These are phyloP conservation scores for Gentiana macrophylla DNA, from an alignment of 257 asterid species.

Conservation along the genomic window DNA sequence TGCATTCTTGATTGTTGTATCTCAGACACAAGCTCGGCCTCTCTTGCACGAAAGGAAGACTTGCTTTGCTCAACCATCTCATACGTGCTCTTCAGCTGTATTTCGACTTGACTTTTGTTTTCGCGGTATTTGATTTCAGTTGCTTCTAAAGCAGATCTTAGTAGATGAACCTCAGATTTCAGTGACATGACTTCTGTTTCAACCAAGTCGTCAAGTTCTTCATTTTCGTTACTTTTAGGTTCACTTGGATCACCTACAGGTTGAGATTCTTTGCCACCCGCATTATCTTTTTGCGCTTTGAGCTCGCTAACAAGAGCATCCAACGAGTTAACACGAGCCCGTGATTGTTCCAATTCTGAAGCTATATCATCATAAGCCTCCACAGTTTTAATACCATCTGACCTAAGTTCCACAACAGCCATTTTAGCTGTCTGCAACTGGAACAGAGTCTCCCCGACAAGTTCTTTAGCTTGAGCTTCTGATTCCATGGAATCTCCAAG, in stretches of 20 bases:
- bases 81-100: constrained; percentile 32
- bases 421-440: constrained; percentile 64
- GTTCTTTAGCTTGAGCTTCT: constrained; percentile 44
- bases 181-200: constrained; percentile 33
- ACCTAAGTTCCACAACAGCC: constrained; percentile 43
- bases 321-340: constrained; percentile 42
- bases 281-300: constrained; percentile 22
- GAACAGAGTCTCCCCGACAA: constrained; percentile 47
- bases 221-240: not conserved
- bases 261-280: constrained; percentile 8
- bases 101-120: constrained; percentile 36
- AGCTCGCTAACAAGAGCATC: constrained; percentile 58
- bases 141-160: constrained; percentile 55
- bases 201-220: constrained; percentile 7
- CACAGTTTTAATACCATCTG: constrained; percentile 41
- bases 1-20: constrained; percentile 30
- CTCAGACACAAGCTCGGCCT: constrained; percentile 40
- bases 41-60: constrained; percentile 33
- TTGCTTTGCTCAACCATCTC: constrained; percentile 51
- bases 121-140: constrained; percentile 48
- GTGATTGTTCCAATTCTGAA: constrained; percentile 56
- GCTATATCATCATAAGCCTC: constrained; percentile 38
- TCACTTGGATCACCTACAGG: constrained; percentile 2
- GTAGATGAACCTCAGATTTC: constrained; percentile 42
- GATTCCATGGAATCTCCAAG: constrained; percentile 44